Evolutionary conservation across 805 yeast species (phyloP).

Genomic region (Monosporozyma unispora): DNA sequence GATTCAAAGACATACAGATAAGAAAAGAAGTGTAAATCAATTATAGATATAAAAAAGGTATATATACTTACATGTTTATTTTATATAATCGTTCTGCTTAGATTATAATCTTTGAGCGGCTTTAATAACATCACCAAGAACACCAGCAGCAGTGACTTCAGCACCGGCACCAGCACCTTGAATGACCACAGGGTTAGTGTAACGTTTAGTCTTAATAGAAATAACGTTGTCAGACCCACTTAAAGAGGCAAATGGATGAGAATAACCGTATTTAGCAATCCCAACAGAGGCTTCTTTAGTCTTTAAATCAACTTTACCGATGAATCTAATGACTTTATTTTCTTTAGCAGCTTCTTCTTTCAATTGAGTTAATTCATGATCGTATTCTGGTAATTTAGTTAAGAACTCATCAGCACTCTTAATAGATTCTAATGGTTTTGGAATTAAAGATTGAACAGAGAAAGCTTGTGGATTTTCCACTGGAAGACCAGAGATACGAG

Average conservation of each 20-base stretch:
- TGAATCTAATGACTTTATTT: slow-evolving; percentile 84
- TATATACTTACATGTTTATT: neutral
- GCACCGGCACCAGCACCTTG: slow-evolving; percentile 98
- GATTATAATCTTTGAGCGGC: slow-evolving; percentile 75
- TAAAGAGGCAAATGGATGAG: slow-evolving; percentile 93
- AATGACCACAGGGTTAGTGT: slow-evolving; percentile 82
- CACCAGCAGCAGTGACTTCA: slow-evolving; percentile 77
- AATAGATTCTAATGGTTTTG: slow-evolving; percentile 69
- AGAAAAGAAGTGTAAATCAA: neutral
- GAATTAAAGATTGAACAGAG: slow-evolving; percentile 91
- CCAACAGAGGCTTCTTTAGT: slow-evolving; percentile 71
- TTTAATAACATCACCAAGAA: slow-evolving; percentile 85
- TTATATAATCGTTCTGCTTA: too few species aligned
- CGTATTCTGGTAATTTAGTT: slow-evolving; percentile 73
- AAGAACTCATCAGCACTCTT: slow-evolving; percentile 70
- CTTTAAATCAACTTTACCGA: slow-evolving; percentile 79
- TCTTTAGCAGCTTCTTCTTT: slow-evolving; percentile 76
- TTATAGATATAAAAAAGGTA: too few species aligned
- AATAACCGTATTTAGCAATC: slow-evolving; percentile 72
- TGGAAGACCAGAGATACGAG: slow-evolving; percentile 80
- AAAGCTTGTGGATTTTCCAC: slow-evolving; percentile 85
- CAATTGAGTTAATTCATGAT: slow-evolving; percentile 64
- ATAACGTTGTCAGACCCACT: slow-evolving; percentile 96
- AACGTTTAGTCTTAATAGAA: slow-evolving; percentile 84
- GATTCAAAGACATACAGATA: too few species aligned